Evolutionary conservation across 805 yeast genomes (phyloP).

Genomic region (Schwanniomyces yamadae): DNA sequence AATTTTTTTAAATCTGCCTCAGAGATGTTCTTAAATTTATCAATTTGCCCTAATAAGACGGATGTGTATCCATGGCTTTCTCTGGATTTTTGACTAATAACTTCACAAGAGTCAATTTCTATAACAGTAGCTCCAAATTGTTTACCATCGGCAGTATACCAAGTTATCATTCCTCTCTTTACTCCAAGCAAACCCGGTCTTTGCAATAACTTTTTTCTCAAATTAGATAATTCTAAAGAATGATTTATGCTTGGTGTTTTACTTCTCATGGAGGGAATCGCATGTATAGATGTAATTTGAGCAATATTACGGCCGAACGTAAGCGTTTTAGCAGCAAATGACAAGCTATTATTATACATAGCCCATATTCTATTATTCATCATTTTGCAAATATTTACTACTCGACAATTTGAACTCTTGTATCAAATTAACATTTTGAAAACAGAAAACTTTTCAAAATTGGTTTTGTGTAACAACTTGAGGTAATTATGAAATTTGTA

Average conservation of each 20-base stretch:
- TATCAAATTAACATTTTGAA: neutral
- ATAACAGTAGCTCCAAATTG: constrained; percentile 82
- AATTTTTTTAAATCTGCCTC: constrained; percentile 69
- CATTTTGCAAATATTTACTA: neutral
- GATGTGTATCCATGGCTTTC: constrained; percentile 81
- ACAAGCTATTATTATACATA: neutral
- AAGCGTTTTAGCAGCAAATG: neutral
- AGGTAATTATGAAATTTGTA: neutral
- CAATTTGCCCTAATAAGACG: constrained; percentile 84
- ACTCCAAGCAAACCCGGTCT: constrained; percentile 85
- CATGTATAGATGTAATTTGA: constrained; percentile 48
- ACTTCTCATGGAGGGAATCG: constrained; percentile 49
- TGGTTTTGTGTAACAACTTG: constrained; percentile 3
- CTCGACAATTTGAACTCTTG: too few species aligned
- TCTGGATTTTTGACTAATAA: constrained; percentile 64
- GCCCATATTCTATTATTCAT: constrained; percentile 4
- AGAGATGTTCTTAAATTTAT: constrained; percentile 58
- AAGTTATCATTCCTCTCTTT: constrained; percentile 89
- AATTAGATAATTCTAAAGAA: constrained; percentile 66
- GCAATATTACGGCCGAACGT: constrained; percentile 34
- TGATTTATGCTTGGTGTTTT: constrained; percentile 56
- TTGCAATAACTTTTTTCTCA: constrained; percentile 66
- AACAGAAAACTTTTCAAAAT: neutral
- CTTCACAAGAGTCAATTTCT: constrained; percentile 87
- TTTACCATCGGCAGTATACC: constrained; percentile 68